A percentile compares a stretch with the other conserved stretches of the same genome.
phyloP scores from a whole-genome alignment of 148 eudicot species.

The Fagopyrum esculentum region DNA sequence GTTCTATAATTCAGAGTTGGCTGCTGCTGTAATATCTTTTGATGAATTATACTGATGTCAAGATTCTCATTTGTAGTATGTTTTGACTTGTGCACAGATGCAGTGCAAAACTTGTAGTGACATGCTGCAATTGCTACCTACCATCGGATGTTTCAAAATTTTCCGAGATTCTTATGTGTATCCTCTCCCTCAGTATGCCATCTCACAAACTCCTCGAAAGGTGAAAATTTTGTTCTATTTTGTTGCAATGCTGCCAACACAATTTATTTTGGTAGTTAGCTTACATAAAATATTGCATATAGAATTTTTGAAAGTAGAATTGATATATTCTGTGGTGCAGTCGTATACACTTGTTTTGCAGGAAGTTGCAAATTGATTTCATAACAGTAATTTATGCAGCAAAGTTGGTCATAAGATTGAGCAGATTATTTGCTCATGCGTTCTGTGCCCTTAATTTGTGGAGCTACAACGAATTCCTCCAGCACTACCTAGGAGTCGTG shows the following conservation, averaged over 20 bases:
- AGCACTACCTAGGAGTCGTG: background rate
- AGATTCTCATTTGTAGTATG: background rate
- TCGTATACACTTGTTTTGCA: background rate
- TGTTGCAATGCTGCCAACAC: no score
- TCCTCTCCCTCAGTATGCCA: background rate
- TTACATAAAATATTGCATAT: background rate
- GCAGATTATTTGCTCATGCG: conserved; percentile 9
- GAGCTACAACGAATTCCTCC: background rate
- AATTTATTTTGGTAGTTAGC: background rate
- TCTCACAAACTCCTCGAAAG: background rate
- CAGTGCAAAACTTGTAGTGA: background rate
- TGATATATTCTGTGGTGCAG: background rate
- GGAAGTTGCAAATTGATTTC: background rate
- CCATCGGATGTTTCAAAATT: no score
- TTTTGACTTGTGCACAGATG: background rate
- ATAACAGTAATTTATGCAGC: background rate
- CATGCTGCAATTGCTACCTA: no score
- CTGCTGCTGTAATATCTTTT: background rate
- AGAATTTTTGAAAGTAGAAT: background rate
- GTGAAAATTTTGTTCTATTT: background rate
- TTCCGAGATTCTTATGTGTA: no score
- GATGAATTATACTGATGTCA: background rate
- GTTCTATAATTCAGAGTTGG: background rate
- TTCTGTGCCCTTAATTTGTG: conserved; percentile 5
- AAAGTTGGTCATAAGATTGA: background rate